phyloP scores from a whole-genome alignment of 768 basidiomycete species.

The Boletellus ananas region DNA sequence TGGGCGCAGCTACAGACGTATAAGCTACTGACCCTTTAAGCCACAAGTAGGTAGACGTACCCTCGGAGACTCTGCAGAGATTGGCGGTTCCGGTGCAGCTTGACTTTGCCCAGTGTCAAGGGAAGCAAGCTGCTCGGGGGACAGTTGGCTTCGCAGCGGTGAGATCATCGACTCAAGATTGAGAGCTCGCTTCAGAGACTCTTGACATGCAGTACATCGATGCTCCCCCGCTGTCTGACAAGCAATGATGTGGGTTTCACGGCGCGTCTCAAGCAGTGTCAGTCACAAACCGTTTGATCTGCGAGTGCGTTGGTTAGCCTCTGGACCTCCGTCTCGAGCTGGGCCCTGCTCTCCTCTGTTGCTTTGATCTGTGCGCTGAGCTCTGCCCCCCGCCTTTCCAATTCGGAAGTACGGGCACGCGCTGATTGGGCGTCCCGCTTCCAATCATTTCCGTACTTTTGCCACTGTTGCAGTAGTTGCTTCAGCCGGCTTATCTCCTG shows the following conservation, averaged over 20 bases:
- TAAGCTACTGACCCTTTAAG: slow-evolving; percentile 4
- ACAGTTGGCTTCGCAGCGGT: slow-evolving; percentile 16
- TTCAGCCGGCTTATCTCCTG: slow-evolving; percentile 19
- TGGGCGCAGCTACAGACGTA: slow-evolving; percentile 4
- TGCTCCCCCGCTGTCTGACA: slow-evolving; percentile 13
- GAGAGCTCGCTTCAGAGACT: slow-evolving; percentile 8
- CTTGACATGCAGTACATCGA: slow-evolving; percentile 10
- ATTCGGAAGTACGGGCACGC: slow-evolving; percentile 9
- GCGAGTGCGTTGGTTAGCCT: slow-evolving; percentile 14
- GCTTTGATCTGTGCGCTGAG: slow-evolving; percentile 9
- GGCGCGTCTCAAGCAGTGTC: neutral
- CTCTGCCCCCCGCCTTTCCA: slow-evolving; percentile 8
- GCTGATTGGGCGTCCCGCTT: slow-evolving; percentile 20
- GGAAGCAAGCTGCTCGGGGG: slow-evolving; percentile 18
- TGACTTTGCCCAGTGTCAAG: slow-evolving; percentile 6
- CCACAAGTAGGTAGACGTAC: slow-evolving; percentile 3
- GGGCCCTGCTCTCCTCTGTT: slow-evolving; percentile 7
- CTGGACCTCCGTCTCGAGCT: slow-evolving; percentile 12
- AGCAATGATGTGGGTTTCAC: neutral
- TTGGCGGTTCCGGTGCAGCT: neutral
- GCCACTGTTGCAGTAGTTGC: slow-evolving; percentile 21
- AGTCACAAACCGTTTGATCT: slow-evolving; percentile 21
- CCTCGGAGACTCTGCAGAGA: slow-evolving; percentile 1
- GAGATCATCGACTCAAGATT: slow-evolving; percentile 18
- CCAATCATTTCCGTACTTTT: slow-evolving; percentile 24